Conservation (phyloP, 2,329 filamentous ascomycete species). For the Neofusicoccum kwambonambiense region DNA sequence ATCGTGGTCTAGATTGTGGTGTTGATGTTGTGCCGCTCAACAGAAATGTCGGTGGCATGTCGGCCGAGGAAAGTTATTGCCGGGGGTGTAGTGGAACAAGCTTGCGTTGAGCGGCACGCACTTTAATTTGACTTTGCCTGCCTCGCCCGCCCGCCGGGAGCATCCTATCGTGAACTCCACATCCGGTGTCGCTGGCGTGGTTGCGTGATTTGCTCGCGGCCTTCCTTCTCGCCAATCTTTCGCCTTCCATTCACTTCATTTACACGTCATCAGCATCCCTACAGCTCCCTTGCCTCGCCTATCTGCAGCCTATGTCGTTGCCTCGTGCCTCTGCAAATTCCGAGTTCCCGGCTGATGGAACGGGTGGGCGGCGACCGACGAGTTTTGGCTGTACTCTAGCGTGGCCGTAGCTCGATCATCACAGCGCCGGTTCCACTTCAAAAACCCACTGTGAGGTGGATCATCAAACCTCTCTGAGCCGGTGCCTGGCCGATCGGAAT, state of each 20-base stretch:
- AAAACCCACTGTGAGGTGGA: too few species aligned
- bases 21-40: neutral
- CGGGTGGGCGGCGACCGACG: too few species aligned
- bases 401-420: too few species aligned
- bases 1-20: slow-evolving; percentile 3
- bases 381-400: too few species aligned
- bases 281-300: too few species aligned
- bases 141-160: neutral
- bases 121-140: neutral
- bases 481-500: too few species aligned
- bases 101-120: neutral
- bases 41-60: neutral
- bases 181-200: neutral
- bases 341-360: too few species aligned
- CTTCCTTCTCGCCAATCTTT: neutral
- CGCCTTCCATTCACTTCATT: neutral
- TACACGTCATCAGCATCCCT: neutral
- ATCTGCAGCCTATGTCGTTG: too few species aligned
- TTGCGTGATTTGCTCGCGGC: neutral
- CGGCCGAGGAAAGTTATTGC: neutral
- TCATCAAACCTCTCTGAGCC: too few species aligned
- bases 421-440: too few species aligned
- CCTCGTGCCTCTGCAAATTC: too few species aligned
- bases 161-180: neutral
- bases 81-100: neutral